These are phyloP conservation scores for Calonectria montana DNA, from an alignment of 2,329 filamentous ascomycete genomes.

Conservation along the genomic window DNA sequence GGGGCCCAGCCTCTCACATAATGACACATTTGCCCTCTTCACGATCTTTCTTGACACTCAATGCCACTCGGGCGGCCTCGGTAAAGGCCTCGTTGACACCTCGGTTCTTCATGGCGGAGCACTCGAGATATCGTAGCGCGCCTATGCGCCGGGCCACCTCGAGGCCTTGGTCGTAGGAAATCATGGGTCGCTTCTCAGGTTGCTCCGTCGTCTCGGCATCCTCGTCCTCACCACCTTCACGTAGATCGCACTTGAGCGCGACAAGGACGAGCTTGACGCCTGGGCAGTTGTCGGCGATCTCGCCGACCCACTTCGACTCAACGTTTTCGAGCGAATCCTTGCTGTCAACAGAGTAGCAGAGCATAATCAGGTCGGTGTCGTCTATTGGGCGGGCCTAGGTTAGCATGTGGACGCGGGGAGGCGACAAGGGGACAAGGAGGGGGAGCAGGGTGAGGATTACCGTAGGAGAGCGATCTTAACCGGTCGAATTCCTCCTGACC, in stretches of 20 bases:
- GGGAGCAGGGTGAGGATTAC: slow-evolving; percentile 51
- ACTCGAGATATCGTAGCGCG: slow-evolving; percentile 95
- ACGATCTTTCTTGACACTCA: slow-evolving; percentile 76
- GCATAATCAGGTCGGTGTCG: slow-evolving; percentile 98
- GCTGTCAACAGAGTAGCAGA: slow-evolving; percentile 98
- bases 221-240: slow-evolving; percentile 80
- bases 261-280: slow-evolving; percentile 95
- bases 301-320: slow-evolving; percentile 97
- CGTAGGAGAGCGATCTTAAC: slow-evolving; percentile 93
- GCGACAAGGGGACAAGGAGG: neutral
- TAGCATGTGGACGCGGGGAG: slow-evolving; percentile 1
- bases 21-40: slow-evolving; percentile 71
- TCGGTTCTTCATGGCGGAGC: slow-evolving; percentile 97
- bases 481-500: slow-evolving; percentile 99
- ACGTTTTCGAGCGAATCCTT: slow-evolving; percentile 98
- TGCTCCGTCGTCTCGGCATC: slow-evolving; percentile 62
- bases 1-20: slow-evolving; percentile 60
- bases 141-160: slow-evolving; percentile 93
- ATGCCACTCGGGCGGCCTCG: slow-evolving; percentile 92
- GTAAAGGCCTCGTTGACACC: slow-evolving; percentile 99
- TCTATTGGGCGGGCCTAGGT: slow-evolving; percentile 50
- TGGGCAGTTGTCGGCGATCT: slow-evolving; percentile 98
- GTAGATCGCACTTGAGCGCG: slow-evolving; percentile 95
- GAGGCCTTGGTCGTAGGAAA: slow-evolving; percentile 91
- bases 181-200: slow-evolving; percentile 76